Evolutionary conservation across 208 protist genomes (phyloP), one percentile per base, ranked within the genome.

Genomic region (Wallacemonas collosoma): DNA sequence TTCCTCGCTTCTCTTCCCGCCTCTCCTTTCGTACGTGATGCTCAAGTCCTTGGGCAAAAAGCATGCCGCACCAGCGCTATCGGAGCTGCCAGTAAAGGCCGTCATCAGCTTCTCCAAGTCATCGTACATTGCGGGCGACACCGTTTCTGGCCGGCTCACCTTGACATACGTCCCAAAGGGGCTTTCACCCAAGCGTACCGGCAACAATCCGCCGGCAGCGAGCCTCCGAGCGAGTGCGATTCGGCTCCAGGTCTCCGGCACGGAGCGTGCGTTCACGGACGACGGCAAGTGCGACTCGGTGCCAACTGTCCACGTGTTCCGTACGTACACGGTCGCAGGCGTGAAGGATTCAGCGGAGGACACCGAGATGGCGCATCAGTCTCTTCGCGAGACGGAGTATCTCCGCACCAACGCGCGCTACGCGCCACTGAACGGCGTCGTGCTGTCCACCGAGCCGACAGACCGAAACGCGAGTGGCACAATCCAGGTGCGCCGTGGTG

Each of bases 381-480:
- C 3, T 1, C n/a, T 40, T n/a, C 48, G 55, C n/a, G 48, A 71
- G 55, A 35, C 56, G 40, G 53, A 14, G 15, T 79, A 72, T 55
- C 9, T 74, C 11, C 58, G 40, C 2, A 61, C 47, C 12, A 73
- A 79, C 39, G 45, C 62, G 26, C 40, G 62, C 3, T 44, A 53
- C 35, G 58, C 54, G 35, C 68, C 75, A 6, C 68, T 79, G 6
- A 74, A 15, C 17, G 75, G 68, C 4, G 63, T 74, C 15, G 75
- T 79, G 66, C 63, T 79, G 43, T 53, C 71, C 64, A 71, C 67
- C 51, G 47, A 12, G 14, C 7, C 70, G 7, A 50, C 15, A 2
- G 61, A 48, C 39, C 3, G 36, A 9, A 43, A 26, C 40, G 63
- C 9, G 36, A 55, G 12, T 7, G 26, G 14, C 26, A 55, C 12